Evolutionary conservation across 371 early-diverging fungal genomes (phyloP).

Genomic region (Actinomucor elegans): DNA sequence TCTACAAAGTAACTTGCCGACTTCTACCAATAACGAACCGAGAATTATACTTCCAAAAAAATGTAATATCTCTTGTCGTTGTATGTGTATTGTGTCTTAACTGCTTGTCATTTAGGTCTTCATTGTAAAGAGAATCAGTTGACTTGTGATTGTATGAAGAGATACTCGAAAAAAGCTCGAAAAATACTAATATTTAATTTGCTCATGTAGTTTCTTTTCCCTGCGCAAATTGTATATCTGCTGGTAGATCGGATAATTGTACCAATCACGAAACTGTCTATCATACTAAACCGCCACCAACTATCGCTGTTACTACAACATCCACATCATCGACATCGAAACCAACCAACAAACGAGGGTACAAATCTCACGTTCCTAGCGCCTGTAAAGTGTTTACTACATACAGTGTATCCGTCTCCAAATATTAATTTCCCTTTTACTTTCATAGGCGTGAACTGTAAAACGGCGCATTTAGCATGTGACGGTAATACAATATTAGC

Average conservation of each 20-base stretch:
- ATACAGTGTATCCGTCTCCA: too few relatives aligned
- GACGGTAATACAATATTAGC: conserved; percentile 35
- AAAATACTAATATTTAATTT: not conserved
- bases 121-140: not conserved
- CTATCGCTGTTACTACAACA: not conserved
- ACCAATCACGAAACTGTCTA: not conserved
- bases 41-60: not conserved
- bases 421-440: too few relatives aligned
- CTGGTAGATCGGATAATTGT: conserved; percentile 6
- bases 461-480: conserved; percentile 51
- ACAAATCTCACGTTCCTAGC: conserved; percentile 35
- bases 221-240: conserved; percentile 4
- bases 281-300: too few relatives aligned
- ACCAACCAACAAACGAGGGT: conserved; percentile 25
- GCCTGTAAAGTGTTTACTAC: conserved; percentile 22
- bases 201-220: not conserved
- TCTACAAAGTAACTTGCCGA: not conserved
- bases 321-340: not conserved
- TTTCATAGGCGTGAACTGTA: conserved; percentile 40
- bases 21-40: not conserved
- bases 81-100: not conserved
- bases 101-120: not conserved
- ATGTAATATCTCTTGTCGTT: not conserved
- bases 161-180: not conserved
- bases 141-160: not conserved